Conservation (phyloP, 257 asterid genomes). For the Voacanga thouarsii region DNA sequence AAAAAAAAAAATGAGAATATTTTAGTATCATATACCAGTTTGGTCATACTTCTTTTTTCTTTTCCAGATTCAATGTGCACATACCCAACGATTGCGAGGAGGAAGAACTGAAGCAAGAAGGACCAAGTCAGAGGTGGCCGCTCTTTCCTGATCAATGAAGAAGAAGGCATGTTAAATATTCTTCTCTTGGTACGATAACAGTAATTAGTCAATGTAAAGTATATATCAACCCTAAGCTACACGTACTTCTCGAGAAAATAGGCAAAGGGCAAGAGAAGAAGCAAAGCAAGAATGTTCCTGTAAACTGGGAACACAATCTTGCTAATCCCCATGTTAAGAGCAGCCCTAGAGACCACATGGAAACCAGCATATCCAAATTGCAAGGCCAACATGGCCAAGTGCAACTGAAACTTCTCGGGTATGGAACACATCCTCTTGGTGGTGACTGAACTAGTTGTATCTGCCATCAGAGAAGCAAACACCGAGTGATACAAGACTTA, state of each 20-base stretch:
- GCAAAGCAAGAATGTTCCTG: slow-evolving; percentile 84
- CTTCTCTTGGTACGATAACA: neutral
- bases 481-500: neutral
- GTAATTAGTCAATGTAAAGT: no score
- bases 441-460: slow-evolving; percentile 39
- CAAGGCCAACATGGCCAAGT: slow-evolving; percentile 77
- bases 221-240: no score
- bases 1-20: neutral
- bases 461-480: slow-evolving; percentile 51
- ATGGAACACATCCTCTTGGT: slow-evolving; percentile 56
- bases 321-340: slow-evolving; percentile 99
- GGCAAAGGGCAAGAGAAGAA: slow-evolving; percentile 92
- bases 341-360: slow-evolving; percentile 87
- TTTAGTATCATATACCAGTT: neutral
- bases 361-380: slow-evolving; percentile 98
- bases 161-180: neutral
- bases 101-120: slow-evolving; percentile 74
- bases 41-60: neutral
- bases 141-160: slow-evolving; percentile 65
- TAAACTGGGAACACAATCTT: slow-evolving; percentile 93
- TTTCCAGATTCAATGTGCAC: neutral
- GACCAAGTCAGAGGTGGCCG: slow-evolving; percentile 77
- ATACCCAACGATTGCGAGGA: slow-evolving; percentile 92
- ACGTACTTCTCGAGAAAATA: slow-evolving; percentile 88
- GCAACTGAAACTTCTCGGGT: slow-evolving; percentile 86